These are phyloP conservation scores for Pyrenophora graminea DNA, from an alignment of 2,329 filamentous ascomycete species.

Conservation along the genomic window DNA sequence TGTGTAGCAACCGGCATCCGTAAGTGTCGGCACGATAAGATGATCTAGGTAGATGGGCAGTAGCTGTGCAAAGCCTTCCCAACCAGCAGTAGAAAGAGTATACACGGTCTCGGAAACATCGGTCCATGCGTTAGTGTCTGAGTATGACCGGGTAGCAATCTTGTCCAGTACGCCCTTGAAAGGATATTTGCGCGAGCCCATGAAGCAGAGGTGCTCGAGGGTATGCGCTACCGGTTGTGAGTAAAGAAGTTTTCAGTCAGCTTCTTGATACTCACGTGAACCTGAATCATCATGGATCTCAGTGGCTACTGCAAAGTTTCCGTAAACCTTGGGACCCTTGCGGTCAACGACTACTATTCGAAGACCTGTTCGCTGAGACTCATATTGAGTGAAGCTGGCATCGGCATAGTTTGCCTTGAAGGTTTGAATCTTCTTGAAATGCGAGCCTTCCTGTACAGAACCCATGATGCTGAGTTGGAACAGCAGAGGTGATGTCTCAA, in stretches of 20 bases:
- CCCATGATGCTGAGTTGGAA: conserved; percentile 33
- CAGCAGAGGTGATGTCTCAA: neutral
- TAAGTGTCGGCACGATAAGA: conserved; percentile 86
- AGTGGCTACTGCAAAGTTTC: conserved; percentile 93
- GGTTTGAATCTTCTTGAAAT: conserved; percentile 82
- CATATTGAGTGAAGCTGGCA: conserved; percentile 89
- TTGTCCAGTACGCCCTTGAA: conserved; percentile 97
- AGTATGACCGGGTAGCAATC: conserved; percentile 90
- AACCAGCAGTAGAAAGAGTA: conserved; percentile 91
- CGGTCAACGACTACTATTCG: conserved; percentile 89
- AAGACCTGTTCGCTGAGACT: conserved; percentile 92
- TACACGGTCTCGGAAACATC: conserved; percentile 96
- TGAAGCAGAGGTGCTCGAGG: conserved; percentile 58
- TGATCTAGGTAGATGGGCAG: conserved; percentile 94
- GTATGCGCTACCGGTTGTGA: conserved; percentile 49
- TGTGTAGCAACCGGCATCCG: conserved; percentile 89
- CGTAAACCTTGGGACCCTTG: conserved; percentile 85
- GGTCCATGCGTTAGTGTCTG: conserved; percentile 95
- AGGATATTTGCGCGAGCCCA: conserved; percentile 85
- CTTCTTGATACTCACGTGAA: conserved; percentile 57
- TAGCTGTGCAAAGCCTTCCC: conserved; percentile 95
- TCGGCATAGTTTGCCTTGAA: conserved; percentile 92
- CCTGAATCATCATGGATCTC: conserved; percentile 98
- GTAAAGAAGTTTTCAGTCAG: neutral
- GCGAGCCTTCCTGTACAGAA: conserved; percentile 48